Conservation (phyloP, 2,329 filamentous ascomycete genomes). For the Colletotrichum lini region DNA sequence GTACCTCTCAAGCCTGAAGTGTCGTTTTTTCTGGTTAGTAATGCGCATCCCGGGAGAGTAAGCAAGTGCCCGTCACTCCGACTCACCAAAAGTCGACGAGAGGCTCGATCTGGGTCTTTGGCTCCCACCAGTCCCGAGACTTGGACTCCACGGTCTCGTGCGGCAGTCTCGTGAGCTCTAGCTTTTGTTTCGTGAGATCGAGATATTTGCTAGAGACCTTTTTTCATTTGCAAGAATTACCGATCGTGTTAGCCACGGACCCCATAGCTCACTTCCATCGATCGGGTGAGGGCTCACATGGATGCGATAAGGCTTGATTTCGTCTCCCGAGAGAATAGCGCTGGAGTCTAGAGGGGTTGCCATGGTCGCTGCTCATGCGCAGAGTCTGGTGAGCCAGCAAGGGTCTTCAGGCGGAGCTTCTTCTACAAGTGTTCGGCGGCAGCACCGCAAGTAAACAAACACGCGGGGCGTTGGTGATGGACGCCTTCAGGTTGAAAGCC, state of each 20-base stretch:
- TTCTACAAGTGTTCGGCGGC: neutral
- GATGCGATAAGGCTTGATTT: slow-evolving; percentile 69
- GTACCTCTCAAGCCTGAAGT: slow-evolving; percentile 74
- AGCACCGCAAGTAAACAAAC: neutral
- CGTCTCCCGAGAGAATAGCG: slow-evolving; percentile 51
- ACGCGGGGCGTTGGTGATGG: neutral
- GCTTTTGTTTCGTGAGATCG: slow-evolving; percentile 76
- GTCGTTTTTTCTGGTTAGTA: neutral
- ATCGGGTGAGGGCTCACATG: slow-evolving; percentile 61
- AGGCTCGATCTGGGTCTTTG: slow-evolving; percentile 74
- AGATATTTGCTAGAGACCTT: slow-evolving; percentile 78
- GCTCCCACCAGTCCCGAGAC: slow-evolving; percentile 69
- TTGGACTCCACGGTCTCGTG: slow-evolving; percentile 67
- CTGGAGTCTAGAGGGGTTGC: slow-evolving; percentile 19
- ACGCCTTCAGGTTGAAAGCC: neutral
- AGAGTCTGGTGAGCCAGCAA: neutral
- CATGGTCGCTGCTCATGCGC: slow-evolving; percentile 21
- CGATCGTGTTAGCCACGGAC: slow-evolving; percentile 47
- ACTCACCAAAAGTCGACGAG: slow-evolving; percentile 76
- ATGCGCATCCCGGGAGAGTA: neutral
- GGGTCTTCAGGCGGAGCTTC: neutral
- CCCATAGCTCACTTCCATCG: neutral
- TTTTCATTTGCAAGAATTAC: neutral
- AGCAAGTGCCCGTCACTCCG: neutral
- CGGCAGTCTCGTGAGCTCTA: slow-evolving; percentile 76